A percentile compares a stretch with the other conserved stretches of the same genome.
Evolutionary conservation across 768 basidiomycete genomes (phyloP).

Genomic region (Auricularia heimuer): DNA sequence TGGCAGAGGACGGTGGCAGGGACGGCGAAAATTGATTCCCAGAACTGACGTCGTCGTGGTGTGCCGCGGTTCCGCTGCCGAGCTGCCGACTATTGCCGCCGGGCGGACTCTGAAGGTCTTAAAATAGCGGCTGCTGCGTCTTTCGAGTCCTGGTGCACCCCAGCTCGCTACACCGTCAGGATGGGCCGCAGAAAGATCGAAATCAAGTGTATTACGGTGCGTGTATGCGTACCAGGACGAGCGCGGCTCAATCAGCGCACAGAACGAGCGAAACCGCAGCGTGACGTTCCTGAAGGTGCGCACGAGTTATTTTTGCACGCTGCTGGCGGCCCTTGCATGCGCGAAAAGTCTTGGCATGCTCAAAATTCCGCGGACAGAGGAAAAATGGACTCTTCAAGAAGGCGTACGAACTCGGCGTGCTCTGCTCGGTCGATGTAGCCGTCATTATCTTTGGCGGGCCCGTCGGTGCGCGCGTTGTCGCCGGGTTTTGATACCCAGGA

Average conservation of each 20-base stretch:
- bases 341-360: conserved; percentile 1
- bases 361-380: conserved; percentile 36
- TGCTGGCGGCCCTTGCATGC: too few relatives aligned
- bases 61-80: too few relatives aligned
- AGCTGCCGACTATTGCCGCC: too few relatives aligned
- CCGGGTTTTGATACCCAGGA: conserved; percentile 3
- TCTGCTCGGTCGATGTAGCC: conserved; percentile 81
- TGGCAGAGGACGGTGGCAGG: too few relatives aligned
- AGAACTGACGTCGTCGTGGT: too few relatives aligned
- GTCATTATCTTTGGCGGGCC: conserved; percentile 73
- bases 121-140: too few relatives aligned
- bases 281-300: conserved; percentile 84
- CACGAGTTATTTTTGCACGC: conserved; percentile 4
- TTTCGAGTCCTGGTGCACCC: too few relatives aligned
- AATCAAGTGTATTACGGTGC: conserved; percentile 69
- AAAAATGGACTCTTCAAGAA: conserved; percentile 90
- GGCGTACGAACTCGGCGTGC: conserved; percentile 82
- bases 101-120: too few relatives aligned
- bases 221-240: conserved; percentile 20
- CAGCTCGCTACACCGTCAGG: too few relatives aligned
- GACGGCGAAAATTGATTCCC: too few relatives aligned
- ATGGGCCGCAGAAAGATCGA: conserved; percentile 71
- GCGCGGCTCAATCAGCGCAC: conserved; percentile 8
- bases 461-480: conserved; percentile 4
- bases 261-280: conserved; percentile 75